Evolutionary conservation across 176 grass and related monocot species (phyloP), one percentile per base, ranked within the genome.

Genomic region (Carex pumila): DNA sequence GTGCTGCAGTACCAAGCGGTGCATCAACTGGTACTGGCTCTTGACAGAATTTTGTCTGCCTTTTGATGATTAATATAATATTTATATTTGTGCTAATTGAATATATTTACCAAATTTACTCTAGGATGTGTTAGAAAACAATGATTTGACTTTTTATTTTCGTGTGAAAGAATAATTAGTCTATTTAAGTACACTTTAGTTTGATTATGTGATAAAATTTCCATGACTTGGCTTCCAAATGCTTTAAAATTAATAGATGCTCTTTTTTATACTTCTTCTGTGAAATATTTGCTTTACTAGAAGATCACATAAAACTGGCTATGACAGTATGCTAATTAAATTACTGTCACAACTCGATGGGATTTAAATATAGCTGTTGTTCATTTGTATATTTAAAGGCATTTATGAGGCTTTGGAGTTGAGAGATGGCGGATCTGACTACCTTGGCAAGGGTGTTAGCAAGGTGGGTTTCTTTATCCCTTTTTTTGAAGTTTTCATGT

Each of bases 391-490:
- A 67, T 53, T 6, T 75, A 14, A 70, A 98, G 95, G 92, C 5
- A 70, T 98, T 21, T 98, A 98, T 14, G 95, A 98, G 82, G 91
- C 95, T 29, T 61, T 98, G 86, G 95, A 98, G 69, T 80, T 98
- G n/a, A 95, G 95, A 71, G 95, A 98, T 55, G 95, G 95, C 59
- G 92, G 95, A 67, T 95, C 95, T 83, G 92, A 94, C 70, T 98
- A 98, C 79, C 91, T 98, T 83, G 95, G 92, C 34, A 98, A 98
- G 86, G 95, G 92, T 72, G 92, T 98, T 36, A 86, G 89, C 59
- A 98, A 98, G 95, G 95, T 95, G 57, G 7, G 87, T 32, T 87
- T 50, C 50, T 9, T 47, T 9, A 29, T 11, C 43, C 60, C 54
- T 15, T 41, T 74, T 65, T 52, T 25, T 69, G 84, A 34, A 18